Percentiles rank a stretch among this genome's conserved stretches.
These are phyloP conservation scores for Penicillium rolfsii DNA, from an alignment of 2,329 filamentous ascomycete genomes.

Conservation along the genomic window DNA sequence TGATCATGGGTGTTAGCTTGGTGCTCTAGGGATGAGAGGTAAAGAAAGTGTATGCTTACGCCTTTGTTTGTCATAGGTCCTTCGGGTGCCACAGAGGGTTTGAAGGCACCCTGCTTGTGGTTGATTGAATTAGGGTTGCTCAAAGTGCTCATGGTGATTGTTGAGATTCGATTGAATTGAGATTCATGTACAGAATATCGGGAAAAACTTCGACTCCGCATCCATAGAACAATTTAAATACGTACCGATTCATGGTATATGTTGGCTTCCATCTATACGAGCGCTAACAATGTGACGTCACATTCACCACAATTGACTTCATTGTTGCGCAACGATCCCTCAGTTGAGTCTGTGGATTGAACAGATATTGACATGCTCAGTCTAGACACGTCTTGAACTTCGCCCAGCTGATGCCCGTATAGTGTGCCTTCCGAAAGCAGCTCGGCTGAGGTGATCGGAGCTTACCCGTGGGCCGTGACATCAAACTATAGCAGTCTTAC, in stretches of 20 bases:
- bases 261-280: not conserved
- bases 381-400: not conserved
- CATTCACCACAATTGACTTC: conserved; percentile 11
- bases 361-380: not conserved
- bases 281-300: conserved; percentile 10
- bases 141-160: conserved; percentile 30
- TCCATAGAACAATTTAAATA: not conserved
- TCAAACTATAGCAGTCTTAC: conserved; percentile 8
- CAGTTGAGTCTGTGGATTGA: not conserved
- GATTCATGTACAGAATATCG: not conserved
- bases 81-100: conserved; percentile 53
- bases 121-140: conserved; percentile 57
- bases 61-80: conserved; percentile 60
- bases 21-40: conserved; percentile 8
- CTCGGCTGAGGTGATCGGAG: conserved; percentile 3
- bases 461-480: conserved; percentile 16
- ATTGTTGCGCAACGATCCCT: conserved; percentile 1
- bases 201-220: too few relatives aligned
- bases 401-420: not conserved
- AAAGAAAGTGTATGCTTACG: conserved; percentile 46
- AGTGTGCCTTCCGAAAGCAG: not conserved
- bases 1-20: conserved; percentile 39
- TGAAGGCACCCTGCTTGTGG: conserved; percentile 60
- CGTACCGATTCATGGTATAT: not conserved
- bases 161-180: not conserved